Evolutionary conservation across 1,284 basidiomycete genomes (phyloP).

Genomic region (Xerocomus amazonicus): DNA sequence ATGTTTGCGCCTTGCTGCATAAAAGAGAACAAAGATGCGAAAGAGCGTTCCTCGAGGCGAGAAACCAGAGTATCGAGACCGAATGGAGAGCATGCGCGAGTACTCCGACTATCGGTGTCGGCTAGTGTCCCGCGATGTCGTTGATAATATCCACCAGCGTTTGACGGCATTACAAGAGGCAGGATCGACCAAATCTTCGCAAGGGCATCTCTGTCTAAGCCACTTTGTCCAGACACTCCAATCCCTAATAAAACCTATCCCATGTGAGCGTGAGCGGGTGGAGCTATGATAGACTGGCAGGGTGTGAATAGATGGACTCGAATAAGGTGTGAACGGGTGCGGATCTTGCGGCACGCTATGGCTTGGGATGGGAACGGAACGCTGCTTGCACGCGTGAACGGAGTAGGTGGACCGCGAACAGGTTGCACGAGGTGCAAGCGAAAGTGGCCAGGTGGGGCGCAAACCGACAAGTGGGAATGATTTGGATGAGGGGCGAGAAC

Average conservation of each 20-base stretch:
- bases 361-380: constrained; percentile 12
- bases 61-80: constrained; percentile 51
- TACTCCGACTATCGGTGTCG: constrained; percentile 88
- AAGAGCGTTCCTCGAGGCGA: constrained; percentile 67
- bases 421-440: no score
- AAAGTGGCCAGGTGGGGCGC: no score
- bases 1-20: constrained; percentile 66
- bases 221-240: constrained; percentile 96
- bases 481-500: no score
- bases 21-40: constrained; percentile 52
- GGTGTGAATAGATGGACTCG: no score
- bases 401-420: no score
- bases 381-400: constrained; percentile 1
- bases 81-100: constrained; percentile 55
- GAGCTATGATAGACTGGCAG: no score
- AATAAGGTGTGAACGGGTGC: no score
- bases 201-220: constrained; percentile 83
- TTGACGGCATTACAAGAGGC: neutral
- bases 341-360: no score
- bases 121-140: constrained; percentile 80
- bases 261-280: no score
- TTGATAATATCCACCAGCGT: neutral
- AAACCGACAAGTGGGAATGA: no score
- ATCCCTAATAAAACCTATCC: constrained; percentile 86
- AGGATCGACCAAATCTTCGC: constrained; percentile 86